These are phyloP conservation scores for Tetrapyrgos nigripes DNA, from an alignment of 1,284 basidiomycete genomes.

Conservation along the genomic window DNA sequence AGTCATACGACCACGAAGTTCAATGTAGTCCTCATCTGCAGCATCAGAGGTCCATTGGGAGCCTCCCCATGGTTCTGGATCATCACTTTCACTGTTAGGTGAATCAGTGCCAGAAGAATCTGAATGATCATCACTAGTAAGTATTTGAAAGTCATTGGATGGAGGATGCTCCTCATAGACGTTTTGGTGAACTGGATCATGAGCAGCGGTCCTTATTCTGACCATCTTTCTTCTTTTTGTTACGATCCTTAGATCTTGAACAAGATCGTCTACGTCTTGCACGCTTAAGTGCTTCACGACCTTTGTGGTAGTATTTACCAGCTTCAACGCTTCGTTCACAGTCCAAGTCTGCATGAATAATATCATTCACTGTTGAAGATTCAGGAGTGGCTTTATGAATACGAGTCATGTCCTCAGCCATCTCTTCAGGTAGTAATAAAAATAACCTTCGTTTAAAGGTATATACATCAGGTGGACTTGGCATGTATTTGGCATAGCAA, in stretches of 20 bases:
- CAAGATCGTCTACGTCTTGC: background rate
- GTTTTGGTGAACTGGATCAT: background rate
- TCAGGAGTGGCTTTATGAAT: slow-evolving; percentile 6
- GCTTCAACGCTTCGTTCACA: slow-evolving; percentile 5
- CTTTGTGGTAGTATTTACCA: slow-evolving; percentile 2
- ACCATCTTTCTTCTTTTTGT: background rate
- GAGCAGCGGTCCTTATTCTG: background rate
- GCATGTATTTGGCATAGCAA: slow-evolving; percentile 4
- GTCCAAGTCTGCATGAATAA: slow-evolving; percentile 4
- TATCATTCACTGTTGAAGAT: slow-evolving; percentile 1
- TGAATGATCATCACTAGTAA: background rate
- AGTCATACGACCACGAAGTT: background rate
- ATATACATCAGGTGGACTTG: slow-evolving; percentile 8
- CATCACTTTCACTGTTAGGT: background rate
- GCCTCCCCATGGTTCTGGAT: slow-evolving; percentile 13
- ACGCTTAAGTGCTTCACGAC: background rate
- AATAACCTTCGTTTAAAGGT: slow-evolving; percentile 10
- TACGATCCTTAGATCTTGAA: background rate
- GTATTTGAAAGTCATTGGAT: background rate
- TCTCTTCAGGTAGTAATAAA: background rate
- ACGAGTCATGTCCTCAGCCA: slow-evolving; percentile 1
- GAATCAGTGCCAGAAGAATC: background rate
- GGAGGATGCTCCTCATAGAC: background rate
- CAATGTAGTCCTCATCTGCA: slow-evolving; percentile 1
- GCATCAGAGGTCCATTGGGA: slow-evolving; percentile 12